Evolutionary conservation across 139 green algal species (phyloP).

Genomic region (Coelastrella sp.): DNA sequence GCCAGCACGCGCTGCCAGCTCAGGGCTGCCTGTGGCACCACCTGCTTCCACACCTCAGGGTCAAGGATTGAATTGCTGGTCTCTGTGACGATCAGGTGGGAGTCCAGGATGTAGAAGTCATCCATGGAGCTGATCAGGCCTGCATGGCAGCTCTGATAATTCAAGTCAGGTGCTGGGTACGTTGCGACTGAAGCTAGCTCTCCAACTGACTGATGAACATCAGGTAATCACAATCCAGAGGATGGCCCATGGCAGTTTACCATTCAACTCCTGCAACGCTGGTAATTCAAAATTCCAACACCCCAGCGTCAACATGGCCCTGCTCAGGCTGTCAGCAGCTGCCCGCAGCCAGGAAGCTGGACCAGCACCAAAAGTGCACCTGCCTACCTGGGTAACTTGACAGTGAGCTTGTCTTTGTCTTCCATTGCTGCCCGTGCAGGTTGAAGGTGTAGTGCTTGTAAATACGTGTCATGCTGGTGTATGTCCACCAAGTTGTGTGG

Average conservation of each 20-base stretch:
- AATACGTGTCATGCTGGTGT: conserved; percentile 69
- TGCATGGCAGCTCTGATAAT: background rate
- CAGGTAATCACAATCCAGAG: too few relatives aligned
- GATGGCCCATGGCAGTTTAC: too few relatives aligned
- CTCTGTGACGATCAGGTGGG: conserved; percentile 65
- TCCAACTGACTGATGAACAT: too few relatives aligned
- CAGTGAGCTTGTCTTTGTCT: conserved; percentile 33
- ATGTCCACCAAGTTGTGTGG: conserved; percentile 80
- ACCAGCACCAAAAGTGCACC: background rate
- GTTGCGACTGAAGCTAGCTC: too few relatives aligned
- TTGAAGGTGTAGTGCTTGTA: conserved; percentile 70
- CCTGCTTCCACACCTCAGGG: conserved; percentile 57
- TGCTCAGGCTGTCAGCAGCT: background rate
- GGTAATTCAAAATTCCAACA: too few relatives aligned
- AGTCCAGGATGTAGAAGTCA: conserved; percentile 73
- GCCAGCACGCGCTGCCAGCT: conserved; percentile 77
- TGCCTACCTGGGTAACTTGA: conserved; percentile 35
- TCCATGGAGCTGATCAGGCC: conserved; percentile 61
- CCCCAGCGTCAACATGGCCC: too few relatives aligned
- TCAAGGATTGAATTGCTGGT: conserved; percentile 76
- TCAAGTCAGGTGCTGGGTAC: background rate
- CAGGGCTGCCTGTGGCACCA: conserved; percentile 57
- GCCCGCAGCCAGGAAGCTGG: background rate
- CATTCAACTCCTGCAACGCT: too few relatives aligned
- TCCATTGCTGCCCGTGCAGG: conserved; percentile 28